Evolutionary conservation across 352 stramenopile species (phyloP).

Genomic region (Phytophthora sp.): DNA sequence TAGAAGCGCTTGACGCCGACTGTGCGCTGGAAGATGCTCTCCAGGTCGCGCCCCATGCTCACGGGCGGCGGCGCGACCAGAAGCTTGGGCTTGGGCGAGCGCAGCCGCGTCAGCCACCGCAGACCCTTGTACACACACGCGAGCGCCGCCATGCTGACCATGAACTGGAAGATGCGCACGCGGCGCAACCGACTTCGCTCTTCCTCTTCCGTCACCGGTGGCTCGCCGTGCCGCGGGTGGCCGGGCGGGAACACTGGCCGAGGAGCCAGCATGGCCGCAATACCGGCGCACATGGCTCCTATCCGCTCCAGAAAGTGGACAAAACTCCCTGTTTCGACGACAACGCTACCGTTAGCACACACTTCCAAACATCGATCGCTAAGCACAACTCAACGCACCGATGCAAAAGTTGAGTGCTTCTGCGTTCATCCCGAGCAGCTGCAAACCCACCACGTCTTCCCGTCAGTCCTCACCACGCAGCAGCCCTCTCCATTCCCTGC

Average conservation of each 20-base stretch:
- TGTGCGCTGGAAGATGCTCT: slow-evolving; percentile 77
- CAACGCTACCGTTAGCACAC: too few relatives aligned
- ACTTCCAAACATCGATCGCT: too few relatives aligned
- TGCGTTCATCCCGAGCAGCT: slow-evolving; percentile 80
- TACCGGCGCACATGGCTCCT: slow-evolving; percentile 72
- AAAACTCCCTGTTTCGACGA: slow-evolving; percentile 64
- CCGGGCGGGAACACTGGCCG: slow-evolving; percentile 67
- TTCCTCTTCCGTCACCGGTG: slow-evolving; percentile 69
- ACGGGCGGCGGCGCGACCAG: slow-evolving; percentile 36
- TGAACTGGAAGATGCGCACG: slow-evolving; percentile 83
- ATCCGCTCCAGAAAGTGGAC: slow-evolving; percentile 87
- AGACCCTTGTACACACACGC: slow-evolving; percentile 63
- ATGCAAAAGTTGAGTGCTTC: slow-evolving; percentile 81
- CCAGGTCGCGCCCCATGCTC: slow-evolving; percentile 49
- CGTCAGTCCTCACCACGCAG: background rate
- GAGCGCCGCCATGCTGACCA: slow-evolving; percentile 66
- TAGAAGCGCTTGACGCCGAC: slow-evolving; percentile 43
- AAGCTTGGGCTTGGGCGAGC: slow-evolving; percentile 36
- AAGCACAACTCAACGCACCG: slow-evolving; percentile 24
- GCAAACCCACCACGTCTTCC: background rate
- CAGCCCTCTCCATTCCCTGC: background rate
- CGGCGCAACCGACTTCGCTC: slow-evolving; percentile 69
- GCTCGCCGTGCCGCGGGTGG: slow-evolving; percentile 77
- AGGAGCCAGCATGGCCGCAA: slow-evolving; percentile 73
- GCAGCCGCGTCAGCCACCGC: slow-evolving; percentile 60